Percentiles rank a stretch among this genome's conserved stretches.
Conservation (phyloP, 1,284 basidiomycete species). For the Melampsora larici-populina region DNA sequence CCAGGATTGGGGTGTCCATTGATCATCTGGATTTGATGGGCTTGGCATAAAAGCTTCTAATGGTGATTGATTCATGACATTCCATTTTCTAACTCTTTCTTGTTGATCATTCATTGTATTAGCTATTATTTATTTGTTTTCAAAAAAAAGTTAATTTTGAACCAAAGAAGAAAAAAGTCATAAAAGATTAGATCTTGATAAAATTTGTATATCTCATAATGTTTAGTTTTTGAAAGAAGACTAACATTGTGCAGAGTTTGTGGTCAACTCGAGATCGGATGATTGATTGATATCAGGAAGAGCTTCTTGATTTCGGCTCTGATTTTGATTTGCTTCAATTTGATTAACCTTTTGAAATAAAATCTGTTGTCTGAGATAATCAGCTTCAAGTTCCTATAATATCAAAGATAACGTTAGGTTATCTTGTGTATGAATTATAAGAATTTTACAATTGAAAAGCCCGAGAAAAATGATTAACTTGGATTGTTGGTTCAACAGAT, state of each 20-base stretch:
- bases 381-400: constrained; percentile 21
- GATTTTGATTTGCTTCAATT: not conserved
- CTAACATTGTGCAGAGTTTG: no score
- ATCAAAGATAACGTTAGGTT: not conserved
- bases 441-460: not conserved
- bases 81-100: constrained; percentile 7
- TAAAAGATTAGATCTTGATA: no score
- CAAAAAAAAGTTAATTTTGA: no score
- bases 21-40: not conserved
- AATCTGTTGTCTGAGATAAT: constrained; percentile 5
- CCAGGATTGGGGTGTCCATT: constrained; percentile 5
- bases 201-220: no score
- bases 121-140: no score
- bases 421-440: not conserved
- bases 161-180: no score
- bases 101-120: not conserved
- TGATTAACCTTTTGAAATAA: constrained; percentile 18
- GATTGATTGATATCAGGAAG: no score
- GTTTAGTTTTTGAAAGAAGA: no score
- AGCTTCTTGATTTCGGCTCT: no score
- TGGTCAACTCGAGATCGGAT: no score
- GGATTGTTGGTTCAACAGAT: constrained; percentile 9
- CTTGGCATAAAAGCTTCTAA: not conserved
- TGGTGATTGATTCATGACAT: not conserved
- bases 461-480: not conserved